phyloP scores from a whole-genome alignment of 345 rosid species.

The Eucalyptus brandiana region DNA sequence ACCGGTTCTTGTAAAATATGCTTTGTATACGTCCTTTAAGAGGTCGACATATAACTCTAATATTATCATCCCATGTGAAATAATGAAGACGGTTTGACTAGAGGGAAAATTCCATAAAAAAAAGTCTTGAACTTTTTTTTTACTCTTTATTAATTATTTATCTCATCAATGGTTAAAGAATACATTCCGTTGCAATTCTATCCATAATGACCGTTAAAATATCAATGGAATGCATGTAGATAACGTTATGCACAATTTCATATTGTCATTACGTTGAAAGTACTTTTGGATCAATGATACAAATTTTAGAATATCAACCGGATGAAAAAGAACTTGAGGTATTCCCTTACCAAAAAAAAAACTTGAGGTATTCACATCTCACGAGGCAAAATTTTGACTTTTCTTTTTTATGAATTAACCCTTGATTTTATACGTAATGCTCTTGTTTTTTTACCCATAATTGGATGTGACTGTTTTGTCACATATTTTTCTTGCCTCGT shows the following conservation, averaged over 20 bases:
- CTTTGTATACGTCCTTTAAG: neutral
- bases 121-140: neutral
- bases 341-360: neutral
- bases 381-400: neutral
- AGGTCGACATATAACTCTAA: fast-evolving
- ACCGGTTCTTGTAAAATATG: neutral
- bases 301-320: neutral
- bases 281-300: neutral
- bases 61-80: neutral
- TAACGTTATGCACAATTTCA: fast-evolving
- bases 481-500: neutral
- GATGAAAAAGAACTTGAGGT: neutral
- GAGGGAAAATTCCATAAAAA: neutral
- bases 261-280: fast-evolving
- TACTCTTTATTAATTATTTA: too few relatives aligned
- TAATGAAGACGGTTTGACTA: neutral
- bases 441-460: neutral
- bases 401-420: neutral
- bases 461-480: neutral
- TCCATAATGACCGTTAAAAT: fast-evolving
- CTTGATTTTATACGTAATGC: neutral
- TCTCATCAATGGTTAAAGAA: neutral
- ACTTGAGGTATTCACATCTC: neutral
- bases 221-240: fast-evolving
- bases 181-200: neutral